Percentiles rank a stretch among this genome's conserved stretches.
Conservation (phyloP, 805 yeast species). For the Debaryomyces prosopidis region DNA sequence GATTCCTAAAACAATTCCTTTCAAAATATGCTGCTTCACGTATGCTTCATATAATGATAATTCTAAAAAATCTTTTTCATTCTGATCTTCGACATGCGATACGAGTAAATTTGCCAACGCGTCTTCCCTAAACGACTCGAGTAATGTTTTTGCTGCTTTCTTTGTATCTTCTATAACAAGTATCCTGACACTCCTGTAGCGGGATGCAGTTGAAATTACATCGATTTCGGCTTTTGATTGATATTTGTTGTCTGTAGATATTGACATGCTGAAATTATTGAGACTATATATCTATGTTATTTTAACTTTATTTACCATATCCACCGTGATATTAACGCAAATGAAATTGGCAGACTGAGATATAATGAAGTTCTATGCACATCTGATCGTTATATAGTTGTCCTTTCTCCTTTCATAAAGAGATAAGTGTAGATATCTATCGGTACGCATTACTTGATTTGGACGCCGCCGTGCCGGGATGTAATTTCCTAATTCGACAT, state of each 20-base stretch:
- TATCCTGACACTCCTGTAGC: constrained; percentile 9
- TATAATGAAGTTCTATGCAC: no score
- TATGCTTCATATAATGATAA: constrained; percentile 50
- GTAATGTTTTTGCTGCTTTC: constrained; percentile 39
- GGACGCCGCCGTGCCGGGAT: no score
- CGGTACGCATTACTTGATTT: no score
- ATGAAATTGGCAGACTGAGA: no score
- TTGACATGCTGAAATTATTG: not conserved
- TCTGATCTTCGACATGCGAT: constrained; percentile 22
- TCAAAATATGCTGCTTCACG: constrained; percentile 48
- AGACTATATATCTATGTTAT: no score
- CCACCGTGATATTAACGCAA: no score
- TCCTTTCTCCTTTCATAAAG: no score
- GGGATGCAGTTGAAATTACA: not conserved
- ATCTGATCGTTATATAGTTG: no score
- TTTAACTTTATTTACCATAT: no score
- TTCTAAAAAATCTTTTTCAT: constrained; percentile 26
- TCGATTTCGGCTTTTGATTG: not conserved
- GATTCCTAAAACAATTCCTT: constrained; percentile 51
- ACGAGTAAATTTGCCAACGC: constrained; percentile 32
- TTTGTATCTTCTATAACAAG: constrained; percentile 20
- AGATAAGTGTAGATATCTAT: no score
- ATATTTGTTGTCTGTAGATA: not conserved
- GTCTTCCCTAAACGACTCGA: constrained; percentile 36
- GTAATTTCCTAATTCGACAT: no score